A percentile compares a stretch with the other conserved stretches of the same genome.
Conservation (phyloP, 2,329 filamentous ascomycete species). For the Fusarium armeniacum region DNA sequence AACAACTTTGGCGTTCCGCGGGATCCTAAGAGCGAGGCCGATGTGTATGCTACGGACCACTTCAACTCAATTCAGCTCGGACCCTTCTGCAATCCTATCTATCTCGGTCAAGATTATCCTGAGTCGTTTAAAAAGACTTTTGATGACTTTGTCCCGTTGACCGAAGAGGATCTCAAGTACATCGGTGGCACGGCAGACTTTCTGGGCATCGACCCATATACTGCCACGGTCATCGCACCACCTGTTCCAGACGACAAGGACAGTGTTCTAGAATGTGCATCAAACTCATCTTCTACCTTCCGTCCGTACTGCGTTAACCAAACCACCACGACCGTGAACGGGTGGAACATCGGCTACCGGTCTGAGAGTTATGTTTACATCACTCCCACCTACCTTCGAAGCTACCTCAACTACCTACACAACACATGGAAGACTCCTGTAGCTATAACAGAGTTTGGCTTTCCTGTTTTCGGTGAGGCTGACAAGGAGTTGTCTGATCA, state of each 20-base stretch:
- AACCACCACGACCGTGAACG: conserved; percentile 61
- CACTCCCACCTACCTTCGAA: conserved; percentile 69
- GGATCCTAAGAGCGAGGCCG: conserved; percentile 55
- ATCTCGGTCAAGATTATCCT: conserved; percentile 65
- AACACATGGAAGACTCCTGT: conserved; percentile 68
- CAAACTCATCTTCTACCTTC: conserved; percentile 60
- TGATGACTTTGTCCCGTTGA: conserved; percentile 62
- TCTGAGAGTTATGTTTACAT: conserved; percentile 70
- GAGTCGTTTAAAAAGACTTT: conserved; percentile 61
- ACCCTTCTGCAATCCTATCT: conserved; percentile 67
- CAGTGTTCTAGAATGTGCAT: conserved; percentile 63
- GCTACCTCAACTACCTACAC: conserved; percentile 69
- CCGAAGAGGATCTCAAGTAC: conserved; percentile 61
- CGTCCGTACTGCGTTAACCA: conserved; percentile 68
- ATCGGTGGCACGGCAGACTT: conserved; percentile 68
- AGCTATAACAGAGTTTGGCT: conserved; percentile 69
- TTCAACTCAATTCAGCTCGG: conserved; percentile 64
- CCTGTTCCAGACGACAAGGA: conserved; percentile 53
- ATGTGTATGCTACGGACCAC: conserved; percentile 62
- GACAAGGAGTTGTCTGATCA: conserved; percentile 62
- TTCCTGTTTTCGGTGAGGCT: conserved; percentile 65
- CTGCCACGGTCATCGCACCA: conserved; percentile 66
- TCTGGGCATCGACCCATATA: conserved; percentile 71
- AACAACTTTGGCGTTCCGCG: conserved; percentile 65
- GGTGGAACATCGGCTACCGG: conserved; percentile 71